Evolutionary conservation across 805 yeast genomes (phyloP).

Genomic region (Candida arabinofermentans): DNA sequence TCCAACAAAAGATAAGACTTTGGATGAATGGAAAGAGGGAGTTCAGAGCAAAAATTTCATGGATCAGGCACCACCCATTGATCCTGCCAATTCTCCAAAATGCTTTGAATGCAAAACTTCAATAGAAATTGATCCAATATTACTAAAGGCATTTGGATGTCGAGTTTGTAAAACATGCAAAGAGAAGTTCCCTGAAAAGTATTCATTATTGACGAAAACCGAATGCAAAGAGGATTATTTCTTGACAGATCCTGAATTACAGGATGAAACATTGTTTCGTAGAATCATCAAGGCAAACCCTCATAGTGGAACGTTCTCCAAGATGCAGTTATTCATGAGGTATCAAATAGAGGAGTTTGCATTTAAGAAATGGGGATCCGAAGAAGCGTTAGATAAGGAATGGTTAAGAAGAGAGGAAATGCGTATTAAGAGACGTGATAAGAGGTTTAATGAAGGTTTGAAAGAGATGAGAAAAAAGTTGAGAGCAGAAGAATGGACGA

Average conservation of each 20-base stretch:
- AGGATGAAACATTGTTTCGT: conserved; percentile 62
- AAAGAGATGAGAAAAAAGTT: conserved; percentile 87
- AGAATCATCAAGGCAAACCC: conserved; percentile 92
- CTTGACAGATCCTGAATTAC: conserved; percentile 87
- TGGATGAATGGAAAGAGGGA: conserved; percentile 56
- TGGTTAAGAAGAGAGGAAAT: conserved; percentile 80
- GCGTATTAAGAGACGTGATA: conserved; percentile 70
- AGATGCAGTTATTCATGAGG: conserved; percentile 89
- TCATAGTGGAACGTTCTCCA: conserved; percentile 78
- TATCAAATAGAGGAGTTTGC: conserved; percentile 94
- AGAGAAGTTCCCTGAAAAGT: conserved; percentile 75
- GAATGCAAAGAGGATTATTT: conserved; percentile 92
- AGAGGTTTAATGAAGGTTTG: conserved; percentile 71
- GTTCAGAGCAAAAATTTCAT: conserved; percentile 37
- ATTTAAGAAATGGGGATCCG: conserved; percentile 90
- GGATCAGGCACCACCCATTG: conserved; percentile 69
- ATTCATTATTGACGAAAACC: conserved; percentile 87
- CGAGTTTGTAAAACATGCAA: conserved; percentile 81
- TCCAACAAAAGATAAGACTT: conserved; percentile 32
- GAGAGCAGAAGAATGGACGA: conserved; percentile 85
- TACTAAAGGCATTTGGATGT: conserved; percentile 63
- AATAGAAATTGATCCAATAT: conserved; percentile 72
- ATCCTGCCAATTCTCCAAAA: conserved; percentile 67
- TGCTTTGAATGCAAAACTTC: conserved; percentile 76
- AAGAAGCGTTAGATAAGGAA: conserved; percentile 85